phyloP scores from a whole-genome alignment of 2,329 filamentous ascomycete genomes.

The Fonsecaea erecta region DNA sequence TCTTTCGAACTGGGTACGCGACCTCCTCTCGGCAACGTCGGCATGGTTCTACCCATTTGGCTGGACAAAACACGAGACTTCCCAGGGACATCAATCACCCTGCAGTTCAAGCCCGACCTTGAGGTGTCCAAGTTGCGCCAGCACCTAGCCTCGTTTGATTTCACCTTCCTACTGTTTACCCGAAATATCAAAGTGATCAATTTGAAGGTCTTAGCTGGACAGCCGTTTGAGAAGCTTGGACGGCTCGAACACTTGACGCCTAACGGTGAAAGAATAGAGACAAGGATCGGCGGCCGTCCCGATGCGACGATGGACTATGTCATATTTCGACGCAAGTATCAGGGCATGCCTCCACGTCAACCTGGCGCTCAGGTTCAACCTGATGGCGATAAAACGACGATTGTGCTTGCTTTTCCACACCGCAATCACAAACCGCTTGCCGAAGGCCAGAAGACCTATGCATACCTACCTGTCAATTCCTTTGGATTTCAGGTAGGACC shows the following conservation, averaged over 20 bases:
- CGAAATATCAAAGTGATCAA: constrained; percentile 30
- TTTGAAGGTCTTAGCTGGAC: constrained; percentile 30
- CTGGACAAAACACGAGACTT: constrained; percentile 9
- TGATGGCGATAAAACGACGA: constrained; percentile 9
- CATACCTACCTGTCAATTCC: constrained; percentile 24
- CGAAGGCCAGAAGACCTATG: constrained; percentile 25
- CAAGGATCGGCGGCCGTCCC: constrained; percentile 8
- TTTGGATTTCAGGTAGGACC: constrained; percentile 9
- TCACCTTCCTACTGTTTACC: constrained; percentile 35
- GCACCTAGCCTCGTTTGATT: constrained; percentile 27
- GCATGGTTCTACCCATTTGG: constrained; percentile 19
- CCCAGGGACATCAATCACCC: constrained; percentile 14
- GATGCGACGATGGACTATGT: constrained; percentile 13
- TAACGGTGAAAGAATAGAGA: constrained; percentile 11
- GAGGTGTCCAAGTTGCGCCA: constrained; percentile 11
- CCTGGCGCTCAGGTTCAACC: constrained; percentile 10
- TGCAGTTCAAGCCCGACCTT: constrained; percentile 14
- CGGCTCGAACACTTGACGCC: constrained; percentile 5
- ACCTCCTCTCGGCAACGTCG: constrained; percentile 19
- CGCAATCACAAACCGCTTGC: neutral
- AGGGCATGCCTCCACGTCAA: constrained; percentile 7
- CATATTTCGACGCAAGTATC: constrained; percentile 10
- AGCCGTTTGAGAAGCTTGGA: constrained; percentile 21
- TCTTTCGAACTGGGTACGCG: constrained; percentile 13
- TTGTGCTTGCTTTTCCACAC: constrained; percentile 20